phyloP scores from a whole-genome alignment of 306 rosid species.

The Coriaria nepalensis region DNA sequence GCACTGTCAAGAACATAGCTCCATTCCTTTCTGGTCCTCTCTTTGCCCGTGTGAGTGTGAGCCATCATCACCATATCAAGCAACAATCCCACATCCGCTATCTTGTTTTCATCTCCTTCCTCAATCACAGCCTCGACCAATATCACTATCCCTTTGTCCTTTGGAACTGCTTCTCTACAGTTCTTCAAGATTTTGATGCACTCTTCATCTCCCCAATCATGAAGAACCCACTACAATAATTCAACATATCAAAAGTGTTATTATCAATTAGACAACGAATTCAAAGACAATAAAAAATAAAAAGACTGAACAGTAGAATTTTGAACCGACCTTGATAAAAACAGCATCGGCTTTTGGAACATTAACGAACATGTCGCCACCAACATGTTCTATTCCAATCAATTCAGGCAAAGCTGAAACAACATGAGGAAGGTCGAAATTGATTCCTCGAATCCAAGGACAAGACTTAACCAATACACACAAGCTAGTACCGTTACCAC shows the following conservation, averaged over 20 bases:
- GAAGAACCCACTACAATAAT: constrained; percentile 32
- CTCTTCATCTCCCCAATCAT: constrained; percentile 58
- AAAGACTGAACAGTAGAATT: not conserved
- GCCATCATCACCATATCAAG: constrained; percentile 59
- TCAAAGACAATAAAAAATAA: not conserved
- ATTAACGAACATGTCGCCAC: constrained; percentile 48
- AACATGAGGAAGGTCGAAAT: constrained; percentile 67
- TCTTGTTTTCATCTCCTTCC: constrained; percentile 12
- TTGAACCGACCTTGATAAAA: constrained; percentile 31
- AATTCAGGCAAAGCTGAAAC: constrained; percentile 16
- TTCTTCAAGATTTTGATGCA: constrained; percentile 39
- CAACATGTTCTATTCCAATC: constrained; percentile 26
- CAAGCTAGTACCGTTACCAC: constrained; percentile 49
- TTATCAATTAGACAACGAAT: too few relatives aligned
- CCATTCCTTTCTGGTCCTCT: constrained; percentile 45
- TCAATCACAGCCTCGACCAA: constrained; percentile 36
- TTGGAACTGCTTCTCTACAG: constrained; percentile 33
- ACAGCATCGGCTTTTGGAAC: constrained; percentile 67
- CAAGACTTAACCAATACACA: constrained; percentile 18
- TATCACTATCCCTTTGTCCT: constrained; percentile 38
- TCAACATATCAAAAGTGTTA: not conserved
- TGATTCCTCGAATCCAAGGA: constrained; percentile 39
- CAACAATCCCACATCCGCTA: constrained; percentile 30
- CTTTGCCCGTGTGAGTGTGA: constrained; percentile 39
- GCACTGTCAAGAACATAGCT: constrained; percentile 34